Conservation (phyloP, 2,329 filamentous ascomycete species). For the Trichoderma asperellum region DNA sequence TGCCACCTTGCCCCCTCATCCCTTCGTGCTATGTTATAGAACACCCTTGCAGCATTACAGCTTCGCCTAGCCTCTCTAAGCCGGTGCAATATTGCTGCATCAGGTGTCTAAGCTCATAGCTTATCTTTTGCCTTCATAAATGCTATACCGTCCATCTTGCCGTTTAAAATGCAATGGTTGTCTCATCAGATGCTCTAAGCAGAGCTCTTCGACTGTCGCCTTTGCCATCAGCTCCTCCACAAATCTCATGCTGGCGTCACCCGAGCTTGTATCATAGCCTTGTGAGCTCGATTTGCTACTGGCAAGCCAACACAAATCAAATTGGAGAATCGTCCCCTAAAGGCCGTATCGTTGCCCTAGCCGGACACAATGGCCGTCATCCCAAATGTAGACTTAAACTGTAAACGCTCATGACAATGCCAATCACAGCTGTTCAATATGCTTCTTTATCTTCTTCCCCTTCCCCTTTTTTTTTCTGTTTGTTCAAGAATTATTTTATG, state of each 20-base stretch:
- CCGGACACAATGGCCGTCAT: slow-evolving; percentile 1
- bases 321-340: background rate
- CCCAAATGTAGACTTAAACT: slow-evolving; percentile 21
- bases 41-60: background rate
- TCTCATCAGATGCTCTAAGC: slow-evolving; percentile 6
- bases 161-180: background rate
- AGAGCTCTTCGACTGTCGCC: slow-evolving; percentile 1
- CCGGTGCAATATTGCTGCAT: background rate
- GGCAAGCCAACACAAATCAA: background rate
- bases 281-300: background rate
- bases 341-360: background rate
- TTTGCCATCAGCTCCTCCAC: slow-evolving; percentile 1
- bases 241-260: background rate
- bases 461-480: background rate
- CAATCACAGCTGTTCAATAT: slow-evolving; percentile 31
- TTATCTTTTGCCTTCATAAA: background rate
- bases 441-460: background rate
- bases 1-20: background rate
- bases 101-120: background rate
- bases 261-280: background rate
- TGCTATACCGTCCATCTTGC: background rate
- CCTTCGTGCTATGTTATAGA: background rate
- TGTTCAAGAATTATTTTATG: slow-evolving; percentile 9
- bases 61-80: background rate
- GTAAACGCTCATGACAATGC: slow-evolving; percentile 29